These are phyloP conservation scores for Echites panduratus DNA, from an alignment of 257 asterid genomes.

Conservation along the genomic window DNA sequence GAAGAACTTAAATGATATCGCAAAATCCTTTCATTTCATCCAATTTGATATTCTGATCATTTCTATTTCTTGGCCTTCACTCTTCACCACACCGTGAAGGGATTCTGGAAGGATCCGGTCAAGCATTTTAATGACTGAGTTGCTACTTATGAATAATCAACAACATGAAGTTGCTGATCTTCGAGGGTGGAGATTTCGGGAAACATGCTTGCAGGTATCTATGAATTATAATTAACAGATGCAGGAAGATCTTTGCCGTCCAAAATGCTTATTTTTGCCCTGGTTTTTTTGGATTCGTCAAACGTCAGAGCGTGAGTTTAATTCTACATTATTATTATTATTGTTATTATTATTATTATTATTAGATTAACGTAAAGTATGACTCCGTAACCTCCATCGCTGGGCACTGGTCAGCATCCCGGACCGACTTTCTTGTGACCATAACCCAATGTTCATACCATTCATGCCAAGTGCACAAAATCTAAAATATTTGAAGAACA, in stretches of 20 bases:
- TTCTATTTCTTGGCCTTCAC: background rate
- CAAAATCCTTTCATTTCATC: background rate
- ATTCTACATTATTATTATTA: background rate
- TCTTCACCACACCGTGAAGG: background rate
- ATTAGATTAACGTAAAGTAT: background rate
- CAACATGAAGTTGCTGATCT: background rate
- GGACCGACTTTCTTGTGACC: background rate
- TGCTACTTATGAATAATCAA: too few relatives aligned
- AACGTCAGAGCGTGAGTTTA: background rate
- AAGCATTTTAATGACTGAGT: background rate
- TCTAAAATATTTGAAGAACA: background rate
- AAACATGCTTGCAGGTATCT: constrained; percentile 7
- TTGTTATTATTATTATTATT: too few relatives aligned
- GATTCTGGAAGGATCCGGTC: background rate
- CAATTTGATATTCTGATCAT: background rate
- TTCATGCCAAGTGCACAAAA: background rate
- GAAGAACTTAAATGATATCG: background rate
- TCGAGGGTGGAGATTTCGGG: too few relatives aligned
- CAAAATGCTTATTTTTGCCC: constrained; percentile 1
- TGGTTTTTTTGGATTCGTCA: constrained; percentile 1
- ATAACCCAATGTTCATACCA: background rate
- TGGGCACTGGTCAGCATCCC: background rate
- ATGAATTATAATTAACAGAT: background rate
- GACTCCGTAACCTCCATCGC: background rate
- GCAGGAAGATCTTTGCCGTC: background rate